A percentile compares a stretch with the other conserved stretches of the same genome.
These are phyloP conservation scores for Amanita pseudoporphyria DNA, from an alignment of 768 basidiomycete species.

Conservation along the genomic window DNA sequence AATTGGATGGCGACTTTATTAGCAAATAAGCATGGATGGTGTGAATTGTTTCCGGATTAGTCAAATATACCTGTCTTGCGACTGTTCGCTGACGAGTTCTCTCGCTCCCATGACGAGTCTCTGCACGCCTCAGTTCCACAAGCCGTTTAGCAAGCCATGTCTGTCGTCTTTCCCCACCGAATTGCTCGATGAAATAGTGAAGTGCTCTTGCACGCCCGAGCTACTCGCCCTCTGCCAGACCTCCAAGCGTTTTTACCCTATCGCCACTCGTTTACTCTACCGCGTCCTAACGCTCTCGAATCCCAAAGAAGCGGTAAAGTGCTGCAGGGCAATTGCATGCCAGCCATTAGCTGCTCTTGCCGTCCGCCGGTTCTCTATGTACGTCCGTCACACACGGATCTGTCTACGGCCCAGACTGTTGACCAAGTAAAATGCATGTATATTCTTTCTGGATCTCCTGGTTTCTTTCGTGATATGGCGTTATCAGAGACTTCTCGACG, in stretches of 20 bases:
- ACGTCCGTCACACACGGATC: slow-evolving; percentile 1
- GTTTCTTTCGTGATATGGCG: too few species aligned
- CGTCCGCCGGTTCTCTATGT: slow-evolving; percentile 6
- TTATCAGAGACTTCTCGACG: slow-evolving; percentile 6
- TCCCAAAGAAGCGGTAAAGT: slow-evolving; percentile 2
- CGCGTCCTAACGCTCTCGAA: slow-evolving; percentile 8
- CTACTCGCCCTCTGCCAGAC: slow-evolving; percentile 10
- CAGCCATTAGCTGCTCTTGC: slow-evolving; percentile 4
- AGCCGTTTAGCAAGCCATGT: background rate
- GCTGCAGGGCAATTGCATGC: slow-evolving; percentile 3
- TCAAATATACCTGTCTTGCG: too few species aligned
- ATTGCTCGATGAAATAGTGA: slow-evolving; percentile 12
- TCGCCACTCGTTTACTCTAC: slow-evolving; percentile 12
- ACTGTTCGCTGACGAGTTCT: background rate
- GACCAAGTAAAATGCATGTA: background rate
- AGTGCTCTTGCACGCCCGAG: slow-evolving; percentile 4
- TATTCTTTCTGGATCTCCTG: background rate
- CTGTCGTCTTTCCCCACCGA: slow-evolving; percentile 10
- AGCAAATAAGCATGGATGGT: too few species aligned
- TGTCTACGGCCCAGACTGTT: background rate
- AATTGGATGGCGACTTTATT: background rate
- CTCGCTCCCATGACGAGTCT: background rate
- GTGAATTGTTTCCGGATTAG: background rate
- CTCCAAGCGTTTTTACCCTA: slow-evolving; percentile 8
- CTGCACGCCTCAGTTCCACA: too few species aligned